Evolutionary conservation across 1,284 basidiomycete genomes (phyloP), one percentile per base, ranked within the genome.

Genomic region (Mixia osmundae): DNA sequence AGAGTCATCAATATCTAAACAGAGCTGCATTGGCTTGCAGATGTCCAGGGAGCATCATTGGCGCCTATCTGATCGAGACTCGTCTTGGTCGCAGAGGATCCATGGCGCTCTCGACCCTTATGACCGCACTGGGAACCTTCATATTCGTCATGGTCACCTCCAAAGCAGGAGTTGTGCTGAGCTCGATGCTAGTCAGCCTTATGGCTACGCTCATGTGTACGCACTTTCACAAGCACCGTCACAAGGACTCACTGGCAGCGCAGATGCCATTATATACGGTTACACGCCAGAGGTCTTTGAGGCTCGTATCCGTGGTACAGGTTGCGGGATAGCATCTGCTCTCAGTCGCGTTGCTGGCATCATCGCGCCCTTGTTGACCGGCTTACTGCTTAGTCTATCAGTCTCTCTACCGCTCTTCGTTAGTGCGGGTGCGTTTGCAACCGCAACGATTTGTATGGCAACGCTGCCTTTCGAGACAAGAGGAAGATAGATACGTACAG

Each of bases 291-390:
- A 46, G 25, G 26, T 29, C 5, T 38, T 38, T 20, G 31, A 36
- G 21, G 32, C 34, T 2, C 11, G 35, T 66, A 77, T 83, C 5
- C 68, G 83, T 42, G 85, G 85, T 18, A 87, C 82, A 5, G 83
- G 82, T 1, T 79, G 77, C 49, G 83, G 85, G 0, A 78, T 80
- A 35, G 82, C 83, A 0, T 82, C 80, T 2, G 82, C 82, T 3
- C 57, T 89, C 1, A 83, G 77, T 15, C 65, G 83, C 54, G 70
- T 89, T 72, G 75, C 82, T 3, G 85, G 85, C 2, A 83, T 94
- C 67, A 69, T 80, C 24, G 80, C 82, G 0, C 83, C 85, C 0
- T 66, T 91, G 25, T 54, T 77, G 4, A 83, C 85, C 0, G 85
- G 85, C 0, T 53, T 64, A n/a, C 63, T 91, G 5, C 64, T 91